Evolutionary conservation across 345 rosid genomes (phyloP).

Genomic region (Mercurialis annua): DNA sequence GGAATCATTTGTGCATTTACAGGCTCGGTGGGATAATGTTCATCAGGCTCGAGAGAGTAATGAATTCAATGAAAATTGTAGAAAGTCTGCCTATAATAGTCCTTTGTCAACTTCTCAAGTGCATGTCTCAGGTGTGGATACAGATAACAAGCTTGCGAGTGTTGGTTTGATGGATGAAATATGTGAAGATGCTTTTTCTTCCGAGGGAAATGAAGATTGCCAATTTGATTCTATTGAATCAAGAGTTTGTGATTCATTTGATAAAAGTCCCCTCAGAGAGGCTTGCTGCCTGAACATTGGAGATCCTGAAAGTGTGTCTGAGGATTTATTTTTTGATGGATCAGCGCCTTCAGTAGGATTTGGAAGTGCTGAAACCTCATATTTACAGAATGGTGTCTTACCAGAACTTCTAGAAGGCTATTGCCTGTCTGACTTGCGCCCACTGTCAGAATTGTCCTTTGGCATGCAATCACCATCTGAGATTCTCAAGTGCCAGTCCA

Average conservation of each 20-base stretch:
- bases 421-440: conserved; percentile 54
- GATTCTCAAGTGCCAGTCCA: conserved; percentile 27
- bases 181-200: conserved; percentile 64
- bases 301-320: conserved; percentile 34
- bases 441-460: conserved; percentile 52
- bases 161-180: conserved; percentile 76
- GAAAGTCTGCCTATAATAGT: conserved; percentile 24
- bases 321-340: conserved; percentile 37
- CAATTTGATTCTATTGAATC: conserved; percentile 39
- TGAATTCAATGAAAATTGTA: conserved; percentile 34
- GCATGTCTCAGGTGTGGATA: conserved; percentile 29
- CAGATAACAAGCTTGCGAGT: conserved; percentile 27
- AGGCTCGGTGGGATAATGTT: conserved; percentile 71
- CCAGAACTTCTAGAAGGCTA: conserved; percentile 87
- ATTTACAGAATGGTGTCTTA: conserved; percentile 36
- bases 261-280: conserved; percentile 41
- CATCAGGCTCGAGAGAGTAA: conserved; percentile 48
- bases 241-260: conserved; percentile 31
- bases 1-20: conserved; percentile 80
- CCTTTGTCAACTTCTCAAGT: conserved; percentile 38
- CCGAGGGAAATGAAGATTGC: conserved; percentile 39
- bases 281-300: conserved; percentile 36
- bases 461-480: conserved; percentile 40
- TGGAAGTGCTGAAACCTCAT: conserved; percentile 53
- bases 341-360: conserved; percentile 37